Evolutionary conservation across 495 filamentous ascomycete genomes (phyloP), one percentile per base, ranked within the genome.

Genomic region (Penicillium waksmanii): DNA sequence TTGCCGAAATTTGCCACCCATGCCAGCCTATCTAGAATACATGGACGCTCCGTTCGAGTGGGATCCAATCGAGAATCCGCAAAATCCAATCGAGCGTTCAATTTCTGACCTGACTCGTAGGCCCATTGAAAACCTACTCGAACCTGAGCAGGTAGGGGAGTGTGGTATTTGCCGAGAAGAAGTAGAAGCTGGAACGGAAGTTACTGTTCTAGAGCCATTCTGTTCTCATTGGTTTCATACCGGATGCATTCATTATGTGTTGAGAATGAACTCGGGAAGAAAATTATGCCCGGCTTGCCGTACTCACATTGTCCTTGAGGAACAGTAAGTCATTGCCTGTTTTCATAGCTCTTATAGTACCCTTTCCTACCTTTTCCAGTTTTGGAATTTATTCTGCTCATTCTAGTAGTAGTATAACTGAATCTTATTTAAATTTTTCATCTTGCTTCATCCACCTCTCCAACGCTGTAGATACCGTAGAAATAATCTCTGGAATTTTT

Each of bases 121-220:
- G n/a, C 17, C n/a, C 4, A 44, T 44, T n/a, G 42, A 19, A 17
- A 18, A 3, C 2, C 42, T 44, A 10, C 13, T 44, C 17, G 42
- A 44, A 10, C 17, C 42, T 6, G 17, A 19, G 2, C 17, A 44
- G 17, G 42, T 44, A n/a, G 42, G 15, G 7, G 42, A 19, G 17
- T 44, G 42, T 19, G 42, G 42, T n/a, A 19, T 44, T 17, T 44
- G 42, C n/a, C 42, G 17, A 6, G 17, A 44, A 19, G 42, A 44
- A 4, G 42, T 44, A 19, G 17, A 44, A 18, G 13, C 4, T 19
- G 42, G 42, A 21, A 44, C 17, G 8, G 42, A 44, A 5, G 42
- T 44, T 44, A 44, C 42, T 19, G 42, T 44, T 17, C n/a, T 44
- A 44, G n/a, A 44, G 42, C 42, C 42, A 17, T 44, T 44, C 17